Evolutionary conservation across 306 rosid genomes (phyloP), one percentile per base, ranked within the genome.

Genomic region (Cajanus cajan): DNA sequence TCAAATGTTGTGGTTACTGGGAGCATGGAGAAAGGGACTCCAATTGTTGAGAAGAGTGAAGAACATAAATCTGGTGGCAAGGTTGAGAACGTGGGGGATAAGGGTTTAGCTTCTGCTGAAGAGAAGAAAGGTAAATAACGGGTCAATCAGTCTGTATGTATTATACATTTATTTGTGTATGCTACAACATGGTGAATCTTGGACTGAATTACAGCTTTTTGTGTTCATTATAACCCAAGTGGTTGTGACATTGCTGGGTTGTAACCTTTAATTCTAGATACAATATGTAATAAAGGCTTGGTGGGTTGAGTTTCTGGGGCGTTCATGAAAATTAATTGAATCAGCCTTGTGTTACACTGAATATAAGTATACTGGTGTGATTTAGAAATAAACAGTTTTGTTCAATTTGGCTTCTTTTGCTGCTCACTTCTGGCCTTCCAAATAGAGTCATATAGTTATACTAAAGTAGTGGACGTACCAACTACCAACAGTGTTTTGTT

Each of bases 101-200:
- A 89, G 81, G 79, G 70, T 81, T 81, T 76, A 41, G 54, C 48
- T 6, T 70, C 67, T 80, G 79, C 74, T 41, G 92, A 85, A 80
- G 89, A 87, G 73, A 86, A 68, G 57, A 90, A 80, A 83, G 98
- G 98, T 91, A 87, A 80, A 40, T 43, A 22, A 69, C 59, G 74
- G 74, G 13, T 80, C 78, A 41, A 7, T 59, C 43, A 18, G 22
- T 19, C 44, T n/a, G 19, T 65, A 4, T 58, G 72, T 28, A 22
- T 78, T 73, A 5, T 68, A 2, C 48, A 36, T 16, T 36, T 10
- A 9, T 36, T 9, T 8, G 12, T 16, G 9, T 11, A 58, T 48
- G 47, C 45, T 61, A 22, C 50, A 31, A 34, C 57, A 48, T 18
- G 7, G 65, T 69, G 68, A 74, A 39, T 61, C 54, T 40, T 19